Base-by-base conservation (phyloP, 805 yeast species). In the Blastobotrys muscicola region DNA sequence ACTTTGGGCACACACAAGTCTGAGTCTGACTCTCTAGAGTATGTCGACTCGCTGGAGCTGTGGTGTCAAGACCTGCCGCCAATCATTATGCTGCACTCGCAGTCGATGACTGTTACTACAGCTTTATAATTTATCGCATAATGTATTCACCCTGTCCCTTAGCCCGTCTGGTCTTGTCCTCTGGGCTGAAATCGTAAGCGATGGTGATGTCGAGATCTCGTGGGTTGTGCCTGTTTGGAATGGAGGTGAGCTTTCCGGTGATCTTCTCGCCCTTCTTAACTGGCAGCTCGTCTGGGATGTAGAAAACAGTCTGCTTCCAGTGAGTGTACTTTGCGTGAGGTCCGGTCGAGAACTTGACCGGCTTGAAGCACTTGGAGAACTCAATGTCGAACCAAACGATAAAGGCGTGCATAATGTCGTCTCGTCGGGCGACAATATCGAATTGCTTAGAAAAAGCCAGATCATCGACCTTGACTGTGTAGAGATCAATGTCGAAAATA, bases 291-390 rank as follows among this genome's bases (percentile, higher is more conserved):
- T 85, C 84, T 54, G 75, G 78, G 58, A 90, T 72, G 65, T 92
- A 94, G 67, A 94, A 87, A 1, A 92, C 94, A 13, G 96, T 84
- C 69, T 92, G 98, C 65, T 92, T 94, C 99, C 99, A 92, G 69
- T 92, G 99, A 11, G 98, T 92, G 71, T 89, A 87, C 54, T 79
- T 77, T 39, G 87, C 80, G 66, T 83, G 87, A 31, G 99, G 96
- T 16, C 97, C 97, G 10, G 99, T 94, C 14, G 92, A 81, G 61
- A 92, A 89, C 29, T 68, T 69, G 46, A 90, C 81, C 13, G 71
- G 69, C 48, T 63, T 61, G 45, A 58, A 61, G 45, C 65, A 54
- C 52, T 74, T 75, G 53, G 78, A 76, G 75, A 92, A 92, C 51
- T 76, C 89, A 58, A 86, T 83, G 59, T 92, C 98, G 58, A 87